Evolutionary conservation across 2,329 filamentous ascomycete species (phyloP), one percentile per base, ranked within the genome.

Genomic region (Ceratocystis eucalypticola): DNA sequence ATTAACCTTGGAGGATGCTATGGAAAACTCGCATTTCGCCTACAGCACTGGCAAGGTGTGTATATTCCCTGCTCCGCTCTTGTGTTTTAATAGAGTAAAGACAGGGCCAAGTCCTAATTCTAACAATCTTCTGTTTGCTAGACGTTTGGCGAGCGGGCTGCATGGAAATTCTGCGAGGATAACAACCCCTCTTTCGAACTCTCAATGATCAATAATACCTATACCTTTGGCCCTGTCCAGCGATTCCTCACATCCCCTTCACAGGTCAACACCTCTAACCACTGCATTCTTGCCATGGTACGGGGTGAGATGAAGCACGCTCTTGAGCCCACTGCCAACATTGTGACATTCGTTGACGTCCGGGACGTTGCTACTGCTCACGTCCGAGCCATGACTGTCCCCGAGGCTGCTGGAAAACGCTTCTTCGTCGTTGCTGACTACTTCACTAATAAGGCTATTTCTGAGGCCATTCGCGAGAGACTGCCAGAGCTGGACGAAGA

Each of bases 121-220:
- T 45, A 22, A 61, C 46, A n/a, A 20, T 5, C 20, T 41, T 17
- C 41, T n/a, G 7, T 28, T 22, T 22, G 28, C 22, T 22, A 68
- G 67, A 82, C 81, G 1, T 86, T 90, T 68, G 85, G 85, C 0
- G 86, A 89, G 71, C 82, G 80, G 68, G 83, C 85, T 1, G 84
- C 85, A 1, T 89, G 86, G 87, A 78, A 82, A 1, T 74, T 70
- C 68, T 64, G 72, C 37, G 46, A 65, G 1, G 62, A 62, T 25
- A 68, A 72, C 17, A 61, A 70, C 33, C 79, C 37, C 77, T 83
- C 71, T 76, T 89, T 88, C 71, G 80, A 82, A 53, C 72, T 89
- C 37, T 77, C 80, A 10, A 84, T 82, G 5, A 82, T 88, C 70
- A 84, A 83, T 71, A 82, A 83, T 64, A 85, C 85, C 0, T 77